A percentile compares a stretch with the other conserved stretches of the same genome.
phyloP scores from a whole-genome alignment of 2,329 filamentous ascomycete species.

The Aspergillus tamarii region DNA sequence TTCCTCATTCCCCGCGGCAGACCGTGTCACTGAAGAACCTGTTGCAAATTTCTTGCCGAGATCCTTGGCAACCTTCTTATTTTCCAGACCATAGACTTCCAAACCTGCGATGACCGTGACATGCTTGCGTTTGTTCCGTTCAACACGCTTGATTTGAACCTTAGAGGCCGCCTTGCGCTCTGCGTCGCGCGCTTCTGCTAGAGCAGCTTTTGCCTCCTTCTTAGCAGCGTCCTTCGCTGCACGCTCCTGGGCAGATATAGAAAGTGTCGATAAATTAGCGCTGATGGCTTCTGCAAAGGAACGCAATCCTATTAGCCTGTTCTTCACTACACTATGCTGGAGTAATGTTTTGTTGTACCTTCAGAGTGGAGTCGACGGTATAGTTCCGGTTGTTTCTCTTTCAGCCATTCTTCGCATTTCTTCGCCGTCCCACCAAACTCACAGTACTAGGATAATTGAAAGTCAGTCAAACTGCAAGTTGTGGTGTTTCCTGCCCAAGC shows the following conservation, averaged over 20 bases:
- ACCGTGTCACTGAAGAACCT: conserved; percentile 88
- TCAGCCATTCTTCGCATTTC: conserved; percentile 97
- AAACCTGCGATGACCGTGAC: conserved; percentile 91
- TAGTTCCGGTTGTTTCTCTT: conserved; percentile 71
- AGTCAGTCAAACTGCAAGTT: conserved; percentile 12
- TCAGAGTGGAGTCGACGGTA: conserved; percentile 83
- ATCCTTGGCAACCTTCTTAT: conserved; percentile 96
- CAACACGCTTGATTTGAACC: conserved; percentile 91
- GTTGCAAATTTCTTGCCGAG: conserved; percentile 99
- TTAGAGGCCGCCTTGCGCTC: conserved; percentile 82
- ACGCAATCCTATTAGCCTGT: neutral
- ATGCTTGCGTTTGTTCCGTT: conserved; percentile 96
- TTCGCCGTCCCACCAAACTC: conserved; percentile 96
- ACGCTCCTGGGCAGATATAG: conserved; percentile 88
- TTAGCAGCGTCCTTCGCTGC: conserved; percentile 95
- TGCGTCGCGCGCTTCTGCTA: conserved; percentile 79
- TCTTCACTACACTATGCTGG: neutral
- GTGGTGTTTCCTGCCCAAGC: neutral
- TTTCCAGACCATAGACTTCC: conserved; percentile 85
- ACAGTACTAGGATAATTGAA: conserved; percentile 72
- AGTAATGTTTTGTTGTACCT: conserved; percentile 55
- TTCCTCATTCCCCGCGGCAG: conserved; percentile 83
- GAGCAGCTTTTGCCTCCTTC: conserved; percentile 92
- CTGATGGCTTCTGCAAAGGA: conserved; percentile 69
- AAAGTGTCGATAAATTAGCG: conserved; percentile 82